Base-by-base conservation (phyloP, 176 grass and related monocot species). In the Alloteropsis semialata region DNA sequence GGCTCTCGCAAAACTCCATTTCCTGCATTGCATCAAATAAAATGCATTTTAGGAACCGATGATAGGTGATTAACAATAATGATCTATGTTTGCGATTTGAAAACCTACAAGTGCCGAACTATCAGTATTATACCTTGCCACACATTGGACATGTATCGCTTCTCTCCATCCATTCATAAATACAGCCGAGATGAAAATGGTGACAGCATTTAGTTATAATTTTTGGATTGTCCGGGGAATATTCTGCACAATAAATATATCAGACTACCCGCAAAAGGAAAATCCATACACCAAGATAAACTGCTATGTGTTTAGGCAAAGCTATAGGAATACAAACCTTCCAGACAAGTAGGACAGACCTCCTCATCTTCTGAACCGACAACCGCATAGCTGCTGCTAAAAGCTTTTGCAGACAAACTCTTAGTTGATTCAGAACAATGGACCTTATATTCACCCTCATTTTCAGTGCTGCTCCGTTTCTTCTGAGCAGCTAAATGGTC, bases 151-250 rank as follows among this genome's bases (percentile, higher is more conserved):
- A 97, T 34, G 84, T 97, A 46, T 97, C 92, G 68, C 94, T 94
- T 78, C 94, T 86, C 79, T 97, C 94, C 94, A 97, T 97, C 94
- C 94, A 97, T 82, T 97, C 94, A 65, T 94, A 97, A 87, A 97
- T 97, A 88, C 94, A 97, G 56, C 94, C 89, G 74, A 97, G 88
- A 90, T 97, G 94, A 65, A 94, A 97, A 88, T 94, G 92, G 72
- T 97, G 94, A 33, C 85, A 92, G 80, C 94, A 97, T 84, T 94
- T 90, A 56, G 89, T 67, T 57, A 97, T 38, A 57, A 94, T 94
- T 88, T 92, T 94, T 24, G 94, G 94, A 83, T 97, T 97, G 57
- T 94, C 94, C 3, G 53, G 44, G 1, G 92, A 94, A 80, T 97
- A 97, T 80, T 97, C 94, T 97, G 88, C 83, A 76, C 12, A 53